Percentiles rank a stretch among this genome's conserved stretches.
phyloP scores from a whole-genome alignment of 1,284 basidiomycete species.

The Volvariella surrecta region DNA sequence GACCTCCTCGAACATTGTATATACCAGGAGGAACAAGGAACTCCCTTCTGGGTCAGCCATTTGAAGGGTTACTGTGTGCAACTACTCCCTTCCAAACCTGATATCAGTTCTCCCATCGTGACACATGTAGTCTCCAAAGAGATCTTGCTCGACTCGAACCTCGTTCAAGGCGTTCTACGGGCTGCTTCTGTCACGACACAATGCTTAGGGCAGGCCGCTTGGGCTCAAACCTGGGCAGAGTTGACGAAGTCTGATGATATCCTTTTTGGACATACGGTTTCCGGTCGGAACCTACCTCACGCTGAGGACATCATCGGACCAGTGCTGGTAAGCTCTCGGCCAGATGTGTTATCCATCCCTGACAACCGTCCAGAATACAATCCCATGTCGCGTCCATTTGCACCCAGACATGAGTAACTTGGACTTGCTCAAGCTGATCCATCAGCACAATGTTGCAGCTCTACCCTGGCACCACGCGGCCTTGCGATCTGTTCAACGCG shows the following conservation, averaged over 20 bases:
- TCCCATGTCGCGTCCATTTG: constrained; percentile 34
- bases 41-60: constrained; percentile 28
- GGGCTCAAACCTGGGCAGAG: constrained; percentile 31
- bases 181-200: constrained; percentile 17
- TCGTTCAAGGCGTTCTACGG: constrained; percentile 11
- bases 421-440: constrained; percentile 29
- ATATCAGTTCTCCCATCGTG: not conserved
- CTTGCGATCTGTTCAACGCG: constrained; percentile 32
- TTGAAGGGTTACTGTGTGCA: constrained; percentile 20
- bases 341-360: not conserved
- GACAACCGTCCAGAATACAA: constrained; percentile 29
- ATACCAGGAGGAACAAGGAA: constrained; percentile 29
- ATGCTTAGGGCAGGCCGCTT: constrained; percentile 30
- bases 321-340: constrained; percentile 29
- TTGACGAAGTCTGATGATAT: constrained; percentile 26
- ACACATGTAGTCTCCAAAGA: constrained; percentile 10
- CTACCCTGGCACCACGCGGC: constrained; percentile 40
- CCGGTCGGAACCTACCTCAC: constrained; percentile 32
- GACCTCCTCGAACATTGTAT: constrained; percentile 18
- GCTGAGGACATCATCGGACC: constrained; percentile 41
- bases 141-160: constrained; percentile 11
- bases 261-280: constrained; percentile 40
- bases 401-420: constrained; percentile 19
- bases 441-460: constrained; percentile 29
- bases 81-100: constrained; percentile 8